Conservation (phyloP, 108 stramenopile species). For the Cyclostephanos invisitatus region DNA sequence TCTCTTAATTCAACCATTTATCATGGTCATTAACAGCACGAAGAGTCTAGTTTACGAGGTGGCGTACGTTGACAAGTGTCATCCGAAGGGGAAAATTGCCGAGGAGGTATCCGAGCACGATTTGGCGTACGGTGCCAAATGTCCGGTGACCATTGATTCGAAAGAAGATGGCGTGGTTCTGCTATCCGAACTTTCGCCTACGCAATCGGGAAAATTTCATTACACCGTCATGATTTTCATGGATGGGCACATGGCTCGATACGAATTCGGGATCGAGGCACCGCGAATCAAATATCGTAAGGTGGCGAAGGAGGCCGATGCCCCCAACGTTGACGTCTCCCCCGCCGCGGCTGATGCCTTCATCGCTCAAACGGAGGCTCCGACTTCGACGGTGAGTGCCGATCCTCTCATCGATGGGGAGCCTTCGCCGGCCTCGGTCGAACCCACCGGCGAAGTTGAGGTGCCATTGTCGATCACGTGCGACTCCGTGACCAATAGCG, state of each 20-base stretch:
- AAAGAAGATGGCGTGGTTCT: conserved; percentile 3
- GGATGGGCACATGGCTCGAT: background rate
- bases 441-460: background rate
- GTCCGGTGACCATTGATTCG: conserved; percentile 8
- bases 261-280: conserved; percentile 6
- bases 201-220: background rate
- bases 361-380: background rate
- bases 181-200: conserved; percentile 2
- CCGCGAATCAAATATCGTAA: conserved; percentile 10
- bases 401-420: background rate
- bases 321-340: background rate
- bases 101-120: conserved; percentile 5
- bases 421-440: background rate
- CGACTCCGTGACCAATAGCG: background rate
- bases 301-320: background rate
- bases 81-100: background rate
- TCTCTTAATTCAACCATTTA: background rate
- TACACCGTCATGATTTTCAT: conserved; percentile 8
- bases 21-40: background rate
- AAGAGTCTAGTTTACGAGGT: background rate
- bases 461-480: conserved; percentile 17
- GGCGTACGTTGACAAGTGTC: background rate
- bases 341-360: background rate
- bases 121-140: conserved; percentile 11
- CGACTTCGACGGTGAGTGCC: background rate